Conservation (phyloP, 1,139 yeast species). For the Blastobotrys buckinghamii region DNA sequence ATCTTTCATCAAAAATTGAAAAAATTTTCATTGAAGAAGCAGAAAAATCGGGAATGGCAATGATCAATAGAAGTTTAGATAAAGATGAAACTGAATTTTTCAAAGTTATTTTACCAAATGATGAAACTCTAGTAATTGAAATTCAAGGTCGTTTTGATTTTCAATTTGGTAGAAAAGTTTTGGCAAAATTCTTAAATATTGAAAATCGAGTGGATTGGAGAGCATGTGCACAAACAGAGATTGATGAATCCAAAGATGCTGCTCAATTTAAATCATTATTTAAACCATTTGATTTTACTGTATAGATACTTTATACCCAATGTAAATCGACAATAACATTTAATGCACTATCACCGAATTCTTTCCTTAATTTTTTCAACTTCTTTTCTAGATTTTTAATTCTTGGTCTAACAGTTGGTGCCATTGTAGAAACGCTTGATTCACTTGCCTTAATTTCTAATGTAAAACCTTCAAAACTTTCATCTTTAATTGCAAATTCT, state of each 20-base stretch:
- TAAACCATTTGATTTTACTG: slow-evolving; percentile 41
- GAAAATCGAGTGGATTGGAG: slow-evolving; percentile 65
- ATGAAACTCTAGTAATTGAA: slow-evolving; percentile 16
- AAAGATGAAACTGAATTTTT: slow-evolving; percentile 19
- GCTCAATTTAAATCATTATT: slow-evolving; percentile 49
- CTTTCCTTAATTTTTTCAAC: slow-evolving; percentile 27
- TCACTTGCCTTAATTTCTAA: slow-evolving; percentile 23
- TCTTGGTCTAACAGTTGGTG: slow-evolving; percentile 27
- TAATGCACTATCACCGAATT: slow-evolving; percentile 20
- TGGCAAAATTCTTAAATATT: slow-evolving; percentile 53
- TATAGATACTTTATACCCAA: slow-evolving; percentile 18
- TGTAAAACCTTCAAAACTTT: slow-evolving; percentile 21
- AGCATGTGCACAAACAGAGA: slow-evolving; percentile 55
- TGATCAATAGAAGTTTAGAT: slow-evolving; percentile 9
- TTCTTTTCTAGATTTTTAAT: slow-evolving; percentile 29
- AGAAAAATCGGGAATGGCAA: slow-evolving; percentile 13
- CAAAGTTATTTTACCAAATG: slow-evolving; percentile 17
- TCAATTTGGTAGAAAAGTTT: slow-evolving; percentile 73
- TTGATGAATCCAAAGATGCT: slow-evolving; percentile 56
- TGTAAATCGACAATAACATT: slow-evolving; percentile 24
- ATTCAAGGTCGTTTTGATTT: slow-evolving; percentile 43
- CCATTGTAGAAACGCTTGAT: slow-evolving; percentile 24
- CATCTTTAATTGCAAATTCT: slow-evolving; percentile 26
- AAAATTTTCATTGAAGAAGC: slow-evolving; percentile 23
- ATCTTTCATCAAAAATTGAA: slow-evolving; percentile 14